These are phyloP conservation scores for Phaeotremella skinneri DNA, from an alignment of 768 basidiomycete genomes.

Conservation along the genomic window DNA sequence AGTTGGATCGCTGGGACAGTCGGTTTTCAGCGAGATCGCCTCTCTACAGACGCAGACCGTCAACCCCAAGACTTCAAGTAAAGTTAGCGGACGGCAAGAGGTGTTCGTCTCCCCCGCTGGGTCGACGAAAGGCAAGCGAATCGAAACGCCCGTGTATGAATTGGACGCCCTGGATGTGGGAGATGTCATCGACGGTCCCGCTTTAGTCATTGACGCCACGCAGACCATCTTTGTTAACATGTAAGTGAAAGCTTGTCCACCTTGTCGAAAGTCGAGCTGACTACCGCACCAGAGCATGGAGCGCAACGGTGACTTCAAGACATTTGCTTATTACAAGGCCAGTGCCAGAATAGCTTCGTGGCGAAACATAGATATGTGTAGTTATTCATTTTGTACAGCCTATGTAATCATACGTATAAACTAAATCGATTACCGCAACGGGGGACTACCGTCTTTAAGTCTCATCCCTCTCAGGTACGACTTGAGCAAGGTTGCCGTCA, in stretches of 20 bases:
- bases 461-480: too few species aligned
- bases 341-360: neutral
- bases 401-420: too few species aligned
- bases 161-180: constrained; percentile 63
- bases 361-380: neutral
- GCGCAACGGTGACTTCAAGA: constrained; percentile 15
- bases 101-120: constrained; percentile 35
- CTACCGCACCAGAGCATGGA: constrained; percentile 9
- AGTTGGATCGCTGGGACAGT: constrained; percentile 61
- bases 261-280: neutral
- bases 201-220: constrained; percentile 89
- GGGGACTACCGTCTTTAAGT: too few species aligned
- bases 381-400: neutral
- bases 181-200: constrained; percentile 73
- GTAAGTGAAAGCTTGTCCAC: constrained; percentile 18
- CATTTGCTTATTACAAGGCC: constrained; percentile 15
- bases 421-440: too few species aligned
- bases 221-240: constrained; percentile 88
- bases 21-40: constrained; percentile 72
- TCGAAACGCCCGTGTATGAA: constrained; percentile 76
- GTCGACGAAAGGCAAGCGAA: constrained; percentile 57
- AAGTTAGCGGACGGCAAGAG: constrained; percentile 22
- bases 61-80: constrained; percentile 36
- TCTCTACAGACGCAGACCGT: constrained; percentile 56
- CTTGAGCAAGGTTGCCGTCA: too few species aligned